phyloP scores from a whole-genome alignment of 2,329 filamentous ascomycete genomes.

The Incumbomyces delicatus region DNA sequence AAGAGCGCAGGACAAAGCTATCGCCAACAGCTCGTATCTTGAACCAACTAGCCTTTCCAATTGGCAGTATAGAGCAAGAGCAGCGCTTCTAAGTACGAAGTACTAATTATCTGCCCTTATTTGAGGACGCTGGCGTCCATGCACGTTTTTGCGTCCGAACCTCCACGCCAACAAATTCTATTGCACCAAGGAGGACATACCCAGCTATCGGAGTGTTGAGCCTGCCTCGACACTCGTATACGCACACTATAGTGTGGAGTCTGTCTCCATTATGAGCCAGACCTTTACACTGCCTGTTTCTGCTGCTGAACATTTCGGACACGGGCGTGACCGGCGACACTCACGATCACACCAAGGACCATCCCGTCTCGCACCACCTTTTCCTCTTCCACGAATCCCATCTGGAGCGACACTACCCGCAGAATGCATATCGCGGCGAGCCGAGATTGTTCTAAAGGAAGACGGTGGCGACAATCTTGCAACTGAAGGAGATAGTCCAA shows the following conservation, averaged over 20 bases:
- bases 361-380: conserved; percentile 15
- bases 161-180: background rate
- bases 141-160: background rate
- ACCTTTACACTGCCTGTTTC: conserved; percentile 22
- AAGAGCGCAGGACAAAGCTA: no score
- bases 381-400: conserved; percentile 19
- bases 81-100: no score
- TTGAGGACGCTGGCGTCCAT: conserved; percentile 1
- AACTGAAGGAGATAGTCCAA: no score
- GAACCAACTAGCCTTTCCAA: no score
- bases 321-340: conserved; percentile 31
- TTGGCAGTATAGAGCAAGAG: no score
- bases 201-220: background rate
- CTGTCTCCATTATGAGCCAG: conserved; percentile 15
- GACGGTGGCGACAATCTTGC: no score
- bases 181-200: background rate
- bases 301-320: conserved; percentile 22
- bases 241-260: background rate
- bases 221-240: background rate
- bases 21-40: no score
- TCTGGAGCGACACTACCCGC: conserved; percentile 15
- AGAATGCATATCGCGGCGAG: conserved; percentile 21
- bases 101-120: background rate
- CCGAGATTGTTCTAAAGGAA: background rate
- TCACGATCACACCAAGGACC: conserved; percentile 22